Evolutionary conservation across 768 basidiomycete genomes (phyloP).

Genomic region (Xerocomus spinulosus): DNA sequence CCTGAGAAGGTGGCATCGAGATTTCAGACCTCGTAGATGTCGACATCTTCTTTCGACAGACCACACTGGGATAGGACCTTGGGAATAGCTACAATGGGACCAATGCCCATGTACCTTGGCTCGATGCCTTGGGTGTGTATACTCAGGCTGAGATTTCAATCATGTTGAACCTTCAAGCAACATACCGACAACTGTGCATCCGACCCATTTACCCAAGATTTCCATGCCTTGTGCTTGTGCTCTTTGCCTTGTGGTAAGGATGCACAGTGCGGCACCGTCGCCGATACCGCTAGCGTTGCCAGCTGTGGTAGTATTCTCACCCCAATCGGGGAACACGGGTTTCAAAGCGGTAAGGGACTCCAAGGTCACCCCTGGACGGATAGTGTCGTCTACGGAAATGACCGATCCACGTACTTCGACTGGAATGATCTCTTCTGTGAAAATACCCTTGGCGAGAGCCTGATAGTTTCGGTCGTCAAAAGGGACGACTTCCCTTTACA

Average conservation of each 20-base stretch:
- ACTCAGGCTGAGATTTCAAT: conserved; percentile 4
- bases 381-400: conserved; percentile 79
- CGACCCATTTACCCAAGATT: conserved; percentile 80
- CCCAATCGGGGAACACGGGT: conserved; percentile 84
- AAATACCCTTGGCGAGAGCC: conserved; percentile 68
- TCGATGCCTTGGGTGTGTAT: conserved; percentile 52
- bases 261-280: conserved; percentile 85
- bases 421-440: conserved; percentile 87
- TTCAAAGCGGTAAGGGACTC: conserved; percentile 78
- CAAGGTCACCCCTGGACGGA: conserved; percentile 74
- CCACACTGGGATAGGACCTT: conserved; percentile 60
- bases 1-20: neutral
- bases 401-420: conserved; percentile 65
- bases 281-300: conserved; percentile 88
- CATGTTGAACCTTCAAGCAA: neutral
- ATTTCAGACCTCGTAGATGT: conserved; percentile 64
- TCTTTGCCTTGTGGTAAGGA: conserved; percentile 74
- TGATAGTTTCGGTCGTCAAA: conserved; percentile 21
- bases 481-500: neutral
- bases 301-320: conserved; percentile 63
- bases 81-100: conserved; percentile 67
- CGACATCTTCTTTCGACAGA: conserved; percentile 65
- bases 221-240: conserved; percentile 75
- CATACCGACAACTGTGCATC: conserved; percentile 71
- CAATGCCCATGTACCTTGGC: conserved; percentile 75